Conservation (phyloP, 2,329 filamentous ascomycete species). For the Colletotrichum sp. region DNA sequence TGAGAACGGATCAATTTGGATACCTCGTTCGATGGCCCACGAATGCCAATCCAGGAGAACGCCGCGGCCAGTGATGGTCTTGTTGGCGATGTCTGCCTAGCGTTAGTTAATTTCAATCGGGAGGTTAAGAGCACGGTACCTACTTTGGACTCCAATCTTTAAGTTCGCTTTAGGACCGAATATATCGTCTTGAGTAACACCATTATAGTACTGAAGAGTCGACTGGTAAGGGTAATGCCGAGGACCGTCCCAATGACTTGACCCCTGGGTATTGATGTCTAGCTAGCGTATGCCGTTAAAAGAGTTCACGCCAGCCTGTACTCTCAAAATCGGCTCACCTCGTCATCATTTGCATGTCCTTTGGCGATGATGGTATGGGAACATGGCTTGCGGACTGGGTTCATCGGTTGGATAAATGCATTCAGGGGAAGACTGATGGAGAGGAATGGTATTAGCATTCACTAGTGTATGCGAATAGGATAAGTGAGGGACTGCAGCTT, state of each 20-base stretch:
- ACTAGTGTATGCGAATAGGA: not conserved
- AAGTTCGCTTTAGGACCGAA: not conserved
- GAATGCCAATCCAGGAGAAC: not conserved
- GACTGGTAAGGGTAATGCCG: constrained; percentile 16
- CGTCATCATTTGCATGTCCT: constrained; percentile 25
- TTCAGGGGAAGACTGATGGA: not conserved
- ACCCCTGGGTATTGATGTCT: constrained; percentile 15
- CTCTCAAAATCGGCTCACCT: not conserved
- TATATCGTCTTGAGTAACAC: constrained; percentile 1
- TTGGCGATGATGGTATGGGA: constrained; percentile 22
- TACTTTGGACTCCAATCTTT: constrained; percentile 9
- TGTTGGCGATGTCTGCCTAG: not conserved
- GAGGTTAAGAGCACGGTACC: not conserved
- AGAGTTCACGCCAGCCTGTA: not conserved
- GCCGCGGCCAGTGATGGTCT: not conserved
- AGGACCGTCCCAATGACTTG: constrained; percentile 18
- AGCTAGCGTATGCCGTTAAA: not conserved
- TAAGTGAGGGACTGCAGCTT: not conserved
- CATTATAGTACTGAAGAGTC: constrained; percentile 16
- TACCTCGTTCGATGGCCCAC: not conserved
- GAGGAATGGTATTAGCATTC: not conserved
- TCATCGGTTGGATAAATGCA: constrained; percentile 9
- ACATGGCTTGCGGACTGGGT: constrained; percentile 23
- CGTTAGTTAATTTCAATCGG: not conserved
- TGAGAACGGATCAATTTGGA: not conserved